Evolutionary conservation across 2,329 filamentous ascomycete species (phyloP).

Genomic region (Mariannaea elegans): DNA sequence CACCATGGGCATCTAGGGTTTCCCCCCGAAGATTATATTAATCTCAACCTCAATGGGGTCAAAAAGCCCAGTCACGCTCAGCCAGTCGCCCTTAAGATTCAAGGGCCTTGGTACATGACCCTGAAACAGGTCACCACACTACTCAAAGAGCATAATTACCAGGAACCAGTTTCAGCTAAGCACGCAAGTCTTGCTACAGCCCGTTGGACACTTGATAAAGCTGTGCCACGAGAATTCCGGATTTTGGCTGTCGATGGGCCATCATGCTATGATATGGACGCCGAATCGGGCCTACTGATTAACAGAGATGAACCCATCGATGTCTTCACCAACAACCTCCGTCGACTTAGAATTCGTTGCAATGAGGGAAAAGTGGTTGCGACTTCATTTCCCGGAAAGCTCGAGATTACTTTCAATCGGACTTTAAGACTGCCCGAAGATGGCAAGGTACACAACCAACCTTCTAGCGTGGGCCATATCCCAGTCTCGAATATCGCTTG

Average conservation of each 20-base stretch:
- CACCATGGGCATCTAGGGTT: neutral
- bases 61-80: neutral
- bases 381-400: slow-evolving; percentile 3
- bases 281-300: neutral
- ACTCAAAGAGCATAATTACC: neutral
- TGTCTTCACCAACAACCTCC: neutral
- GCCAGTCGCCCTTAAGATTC: neutral
- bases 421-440: slow-evolving; percentile 16
- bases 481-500: slow-evolving; percentile 7
- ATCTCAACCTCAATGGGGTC: neutral
- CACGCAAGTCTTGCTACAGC: neutral
- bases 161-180: neutral
- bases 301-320: neutral
- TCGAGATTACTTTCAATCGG: slow-evolving; percentile 17
- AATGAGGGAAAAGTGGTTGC: slow-evolving; percentile 1
- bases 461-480: slow-evolving; percentile 5
- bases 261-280: slow-evolving; percentile 9
- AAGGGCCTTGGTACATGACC: slow-evolving; percentile 13
- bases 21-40: neutral
- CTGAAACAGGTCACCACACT: neutral
- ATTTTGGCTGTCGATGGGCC: neutral
- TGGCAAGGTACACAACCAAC: neutral
- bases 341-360: neutral
- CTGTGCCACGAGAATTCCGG: neutral
- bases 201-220: neutral